Evolutionary conservation across 2,329 filamentous ascomycete species (phyloP).

Genomic region (Leptosphaerulina australis): DNA sequence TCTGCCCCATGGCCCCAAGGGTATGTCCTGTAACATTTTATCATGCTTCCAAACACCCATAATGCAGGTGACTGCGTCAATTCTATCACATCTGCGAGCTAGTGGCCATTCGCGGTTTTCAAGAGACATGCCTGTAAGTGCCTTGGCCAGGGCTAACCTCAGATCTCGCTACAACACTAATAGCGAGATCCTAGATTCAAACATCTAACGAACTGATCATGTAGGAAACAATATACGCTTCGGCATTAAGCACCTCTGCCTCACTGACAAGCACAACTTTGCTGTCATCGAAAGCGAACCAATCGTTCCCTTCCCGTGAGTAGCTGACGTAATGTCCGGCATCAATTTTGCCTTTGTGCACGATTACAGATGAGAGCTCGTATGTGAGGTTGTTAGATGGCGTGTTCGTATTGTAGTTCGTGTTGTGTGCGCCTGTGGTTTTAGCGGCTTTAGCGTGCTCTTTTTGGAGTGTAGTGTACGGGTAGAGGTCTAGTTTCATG

Average conservation of each 20-base stretch:
- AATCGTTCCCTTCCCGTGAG: constrained; percentile 80
- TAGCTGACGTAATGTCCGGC: constrained; percentile 94
- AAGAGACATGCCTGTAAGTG: no score
- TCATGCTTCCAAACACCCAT: no score
- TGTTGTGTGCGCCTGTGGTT: constrained; percentile 46
- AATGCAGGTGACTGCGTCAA: no score
- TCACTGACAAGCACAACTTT: constrained; percentile 84
- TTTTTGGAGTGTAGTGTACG: constrained; percentile 74
- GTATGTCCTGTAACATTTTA: no score
- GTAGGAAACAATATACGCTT: constrained; percentile 93
- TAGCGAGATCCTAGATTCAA: no score
- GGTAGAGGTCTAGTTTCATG: constrained; percentile 84
- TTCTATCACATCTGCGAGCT: no score
- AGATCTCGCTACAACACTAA: no score
- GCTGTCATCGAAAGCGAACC: constrained; percentile 96
- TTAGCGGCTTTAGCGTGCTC: constrained; percentile 36
- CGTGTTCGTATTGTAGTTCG: constrained; percentile 43
- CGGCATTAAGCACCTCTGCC: constrained; percentile 81
- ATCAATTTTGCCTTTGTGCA: constrained; percentile 91
- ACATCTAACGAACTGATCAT: constrained; percentile 45
- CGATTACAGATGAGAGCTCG: constrained; percentile 86
- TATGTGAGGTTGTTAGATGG: constrained; percentile 69
- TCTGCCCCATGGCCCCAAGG: no score
- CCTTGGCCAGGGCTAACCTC: no score
- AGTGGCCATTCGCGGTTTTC: no score